phyloP scores from a whole-genome alignment of 441 rosid genomes.

The Erodium trifolium region DNA sequence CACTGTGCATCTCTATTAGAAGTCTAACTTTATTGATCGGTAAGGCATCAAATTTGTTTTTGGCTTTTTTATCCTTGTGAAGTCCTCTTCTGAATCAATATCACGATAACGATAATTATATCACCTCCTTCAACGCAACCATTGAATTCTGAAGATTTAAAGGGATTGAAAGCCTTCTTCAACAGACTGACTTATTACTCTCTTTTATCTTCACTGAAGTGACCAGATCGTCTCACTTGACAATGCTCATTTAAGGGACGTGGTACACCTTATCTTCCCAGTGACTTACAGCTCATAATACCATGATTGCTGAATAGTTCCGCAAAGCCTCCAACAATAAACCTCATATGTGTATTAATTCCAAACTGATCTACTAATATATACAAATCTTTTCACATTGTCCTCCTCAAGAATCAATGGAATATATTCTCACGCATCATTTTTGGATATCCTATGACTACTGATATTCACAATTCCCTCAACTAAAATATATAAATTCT shows the following conservation, averaged over 20 bases:
- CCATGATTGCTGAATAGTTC: not conserved
- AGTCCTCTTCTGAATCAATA: not conserved
- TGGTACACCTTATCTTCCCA: too few species aligned
- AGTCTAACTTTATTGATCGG: not conserved
- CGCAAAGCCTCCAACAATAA: not conserved
- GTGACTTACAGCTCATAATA: not conserved
- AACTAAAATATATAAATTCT: not conserved
- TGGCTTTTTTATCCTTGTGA: not conserved
- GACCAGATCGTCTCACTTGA: not conserved
- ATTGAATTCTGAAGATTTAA: not conserved
- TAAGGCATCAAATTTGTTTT: not conserved
- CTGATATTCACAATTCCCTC: not conserved
- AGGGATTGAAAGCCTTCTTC: not conserved
- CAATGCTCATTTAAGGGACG: not conserved
- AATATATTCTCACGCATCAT: not conserved
- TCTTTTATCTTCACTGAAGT: not conserved
- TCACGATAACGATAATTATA: not conserved
- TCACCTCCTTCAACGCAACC: not conserved
- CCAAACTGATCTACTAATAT: not conserved
- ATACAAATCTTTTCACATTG: not conserved
- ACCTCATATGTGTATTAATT: not conserved
- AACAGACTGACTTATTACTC: not conserved
- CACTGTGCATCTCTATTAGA: not conserved
- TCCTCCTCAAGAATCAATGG: not conserved
- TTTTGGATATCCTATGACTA: not conserved